Evolutionary conservation across 139 green algal species (phyloP).

Genomic region (Trebouxia sp.): DNA sequence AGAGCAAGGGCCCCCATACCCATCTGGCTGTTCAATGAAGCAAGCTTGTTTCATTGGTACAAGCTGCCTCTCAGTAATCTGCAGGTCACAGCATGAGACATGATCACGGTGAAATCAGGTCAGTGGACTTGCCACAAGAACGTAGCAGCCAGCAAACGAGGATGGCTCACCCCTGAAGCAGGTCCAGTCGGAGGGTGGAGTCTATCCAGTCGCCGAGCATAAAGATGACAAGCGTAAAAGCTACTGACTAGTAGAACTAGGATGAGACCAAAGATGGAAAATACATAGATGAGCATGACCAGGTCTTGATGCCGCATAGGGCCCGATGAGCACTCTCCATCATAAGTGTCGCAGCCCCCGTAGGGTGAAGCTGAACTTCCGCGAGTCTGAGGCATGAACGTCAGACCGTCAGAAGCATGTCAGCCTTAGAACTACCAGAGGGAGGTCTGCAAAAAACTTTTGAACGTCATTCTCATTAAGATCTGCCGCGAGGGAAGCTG

Average conservation of each 20-base stretch:
- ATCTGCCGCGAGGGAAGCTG: too few species aligned
- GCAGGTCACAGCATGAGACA: neutral
- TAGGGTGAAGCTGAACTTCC: too few species aligned
- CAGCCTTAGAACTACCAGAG: too few species aligned
- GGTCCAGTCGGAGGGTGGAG: neutral
- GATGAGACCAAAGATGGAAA: constrained; percentile 4
- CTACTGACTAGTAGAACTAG: neutral
- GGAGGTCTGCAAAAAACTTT: too few species aligned
- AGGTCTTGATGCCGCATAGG: neutral
- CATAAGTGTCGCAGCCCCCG: too few species aligned
- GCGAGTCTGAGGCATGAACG: too few species aligned
- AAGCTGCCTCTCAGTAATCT: neutral
- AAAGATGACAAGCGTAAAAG: constrained; percentile 10
- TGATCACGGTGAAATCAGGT: too few species aligned
- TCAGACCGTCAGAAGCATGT: too few species aligned
- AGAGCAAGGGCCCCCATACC: neutral
- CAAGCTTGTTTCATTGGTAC: constrained; percentile 8
- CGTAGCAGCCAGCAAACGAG: too few species aligned
- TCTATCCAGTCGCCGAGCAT: neutral
- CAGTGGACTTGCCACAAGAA: too few species aligned
- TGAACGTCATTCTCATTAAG: too few species aligned
- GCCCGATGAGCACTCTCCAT: neutral
- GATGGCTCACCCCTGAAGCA: too few species aligned
- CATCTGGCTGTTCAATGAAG: constrained; percentile 21
- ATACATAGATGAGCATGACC: constrained; percentile 2